A percentile compares a stretch with the other conserved stretches of the same genome.
phyloP scores from a whole-genome alignment of 2,329 filamentous ascomycete species.

The Penicillium sp. region DNA sequence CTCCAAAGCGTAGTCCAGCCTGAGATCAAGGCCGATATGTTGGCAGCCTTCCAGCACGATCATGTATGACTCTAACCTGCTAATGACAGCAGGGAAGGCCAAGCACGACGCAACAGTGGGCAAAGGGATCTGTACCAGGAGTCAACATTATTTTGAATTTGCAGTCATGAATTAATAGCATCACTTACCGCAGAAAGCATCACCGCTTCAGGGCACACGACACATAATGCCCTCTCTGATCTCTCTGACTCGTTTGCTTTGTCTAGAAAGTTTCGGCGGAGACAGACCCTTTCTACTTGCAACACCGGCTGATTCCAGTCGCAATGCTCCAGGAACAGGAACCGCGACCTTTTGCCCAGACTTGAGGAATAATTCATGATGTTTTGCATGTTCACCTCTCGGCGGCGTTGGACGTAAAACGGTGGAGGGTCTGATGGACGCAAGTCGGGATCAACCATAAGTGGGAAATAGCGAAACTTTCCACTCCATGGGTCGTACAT shows the following conservation, averaged over 20 bases:
- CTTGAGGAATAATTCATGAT: conserved; percentile 87
- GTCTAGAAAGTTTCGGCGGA: conserved; percentile 83
- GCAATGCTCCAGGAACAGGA: conserved; percentile 52
- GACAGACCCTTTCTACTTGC: conserved; percentile 69
- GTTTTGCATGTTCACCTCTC: conserved; percentile 54
- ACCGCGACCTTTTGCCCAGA: conserved; percentile 64
- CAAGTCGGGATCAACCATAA: conserved; percentile 34
- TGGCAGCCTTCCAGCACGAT: conserved; percentile 76
- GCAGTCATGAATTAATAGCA: neutral
- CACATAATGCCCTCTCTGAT: conserved; percentile 57
- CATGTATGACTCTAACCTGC: conserved; percentile 77
- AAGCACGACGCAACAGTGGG: conserved; percentile 72
- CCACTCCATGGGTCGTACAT: conserved; percentile 61
- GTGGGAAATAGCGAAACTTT: conserved; percentile 59
- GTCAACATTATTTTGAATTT: neutral
- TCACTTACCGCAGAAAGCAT: conserved; percentile 71
- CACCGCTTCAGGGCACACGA: conserved; percentile 75
- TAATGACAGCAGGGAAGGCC: conserved; percentile 79
- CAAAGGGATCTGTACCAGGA: conserved; percentile 60
- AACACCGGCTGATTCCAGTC: conserved; percentile 77
- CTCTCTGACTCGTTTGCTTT: conserved; percentile 57
- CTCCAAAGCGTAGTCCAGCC: conserved; percentile 74
- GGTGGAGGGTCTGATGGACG: conserved; percentile 40
- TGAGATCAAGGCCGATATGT: conserved; percentile 65
- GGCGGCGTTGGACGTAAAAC: conserved; percentile 28